Evolutionary conservation across 352 stramenopile genomes (phyloP), one percentile per base, ranked within the genome.

Genomic region (Albugo candida): DNA sequence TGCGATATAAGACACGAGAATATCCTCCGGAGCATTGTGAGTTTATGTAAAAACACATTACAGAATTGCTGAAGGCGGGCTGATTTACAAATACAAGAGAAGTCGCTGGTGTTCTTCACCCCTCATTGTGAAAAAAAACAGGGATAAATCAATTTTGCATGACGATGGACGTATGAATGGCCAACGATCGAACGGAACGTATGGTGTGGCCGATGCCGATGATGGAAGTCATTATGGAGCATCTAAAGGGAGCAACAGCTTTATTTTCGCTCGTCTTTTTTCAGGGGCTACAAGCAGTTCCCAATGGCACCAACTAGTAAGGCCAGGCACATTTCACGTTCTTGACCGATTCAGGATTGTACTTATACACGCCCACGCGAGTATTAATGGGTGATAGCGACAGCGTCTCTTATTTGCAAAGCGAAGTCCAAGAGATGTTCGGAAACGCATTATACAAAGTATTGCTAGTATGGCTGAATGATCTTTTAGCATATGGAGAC

Each of bases 311-410:
- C 21, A 31, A 14, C 42, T 63, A 13, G n/a, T 21, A 0, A 11
- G 49, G 42, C 0, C 55, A 58, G 34, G 52, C 54, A 31, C 8
- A 31, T 31, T 31, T 31, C 8, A 10, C 24, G 3, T 57, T 44
- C 51, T 61, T 43, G 54, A 48, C 0, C 19, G 19, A 10, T 49
- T 48, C 13, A 52, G 54, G 1, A 48, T 46, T 36, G 47, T 16
- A 17, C 1, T 41, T 21, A 1, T 51, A 13, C 47, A 50, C 45
- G 2, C 50, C 54, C 0, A 57, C 50, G 1, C 38, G 54, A 31
- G 39, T 61, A 8, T 44, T 56, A 1, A 57, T 61, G 54, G 54
- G 45, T 0, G 43, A 49, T 34, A 53, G 50, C 13, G 48, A 59
- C 20, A 50, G 39, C 0, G 31, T 45, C 13, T 40, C 53, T 1